Conservation (phyloP, 495 filamentous ascomycete species). For the Pyrenula aspistea region DNA sequence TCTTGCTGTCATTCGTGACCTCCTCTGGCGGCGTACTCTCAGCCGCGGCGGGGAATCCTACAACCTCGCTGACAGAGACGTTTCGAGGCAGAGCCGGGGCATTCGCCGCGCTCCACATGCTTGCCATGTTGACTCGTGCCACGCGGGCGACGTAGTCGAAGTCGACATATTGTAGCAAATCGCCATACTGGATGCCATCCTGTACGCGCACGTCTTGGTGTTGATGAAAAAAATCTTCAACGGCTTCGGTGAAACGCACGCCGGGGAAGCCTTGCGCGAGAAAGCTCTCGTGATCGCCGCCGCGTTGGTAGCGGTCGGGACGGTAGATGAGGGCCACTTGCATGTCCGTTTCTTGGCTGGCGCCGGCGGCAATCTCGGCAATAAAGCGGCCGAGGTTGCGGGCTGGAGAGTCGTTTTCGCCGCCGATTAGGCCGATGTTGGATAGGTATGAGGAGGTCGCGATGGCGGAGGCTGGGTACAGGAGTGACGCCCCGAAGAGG, state of each 20-base stretch:
- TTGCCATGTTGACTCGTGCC: constrained; percentile 35
- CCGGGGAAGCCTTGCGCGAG: constrained; percentile 34
- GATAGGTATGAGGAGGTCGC: constrained; percentile 15
- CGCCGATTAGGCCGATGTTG: constrained; percentile 21
- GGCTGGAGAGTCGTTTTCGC: constrained; percentile 40
- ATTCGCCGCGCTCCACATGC: constrained; percentile 34
- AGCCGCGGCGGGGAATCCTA: constrained; percentile 10
- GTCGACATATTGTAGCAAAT: constrained; percentile 38
- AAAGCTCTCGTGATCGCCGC: constrained; percentile 42
- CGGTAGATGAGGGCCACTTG: constrained; percentile 33
- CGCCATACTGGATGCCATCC: constrained; percentile 36
- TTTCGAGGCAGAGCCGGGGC: constrained; percentile 30
- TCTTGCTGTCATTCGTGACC: constrained; percentile 29
- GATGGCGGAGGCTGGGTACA: constrained; percentile 17
- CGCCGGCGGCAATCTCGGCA: constrained; percentile 14
- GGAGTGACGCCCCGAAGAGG: constrained; percentile 30
- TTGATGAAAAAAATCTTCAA: constrained; percentile 40
- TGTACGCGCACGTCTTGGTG: constrained; percentile 37
- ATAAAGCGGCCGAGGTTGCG: constrained; percentile 37
- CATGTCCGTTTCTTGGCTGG: constrained; percentile 20
- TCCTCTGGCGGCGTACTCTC: neutral
- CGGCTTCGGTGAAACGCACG: constrained; percentile 39
- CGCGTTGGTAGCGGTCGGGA: constrained; percentile 36
- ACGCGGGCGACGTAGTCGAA: constrained; percentile 37
- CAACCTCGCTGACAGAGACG: constrained; percentile 24